Base-by-base conservation (phyloP, 148 eudicot species). In the Vaccinium myrtillus region DNA sequence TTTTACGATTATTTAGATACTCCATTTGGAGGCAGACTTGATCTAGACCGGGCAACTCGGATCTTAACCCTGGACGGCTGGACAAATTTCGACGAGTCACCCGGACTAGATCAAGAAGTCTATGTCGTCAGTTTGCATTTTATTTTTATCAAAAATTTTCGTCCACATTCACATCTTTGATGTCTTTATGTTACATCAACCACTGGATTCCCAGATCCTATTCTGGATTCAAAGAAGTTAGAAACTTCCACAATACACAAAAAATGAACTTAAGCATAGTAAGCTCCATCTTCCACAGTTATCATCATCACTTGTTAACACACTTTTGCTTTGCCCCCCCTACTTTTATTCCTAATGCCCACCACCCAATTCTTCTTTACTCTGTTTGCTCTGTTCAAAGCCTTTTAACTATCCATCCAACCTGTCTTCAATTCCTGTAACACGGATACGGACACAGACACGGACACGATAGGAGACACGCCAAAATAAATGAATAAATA, bases 301-400 rank as follows among this genome's bases (percentile, higher is more conserved):
- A 19, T 58, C 30, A 65, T 46, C 83, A 81, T 65, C 30, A 23
- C 32, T 65, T n/a, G 39, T 63, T n/a, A 63, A 63, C 25, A 43
- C 83, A 61, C 83, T 81, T 81, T 81, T 32, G 67, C 71, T 81
- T 63, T 65, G 19, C 2, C 56, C 75, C 51, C 27, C n/a, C 16
- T 8, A 43, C 30, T 63, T 81, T 43, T 81, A 23, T 18, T 23
- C 21, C 23, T 63, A 63, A 63, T 63, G 69, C 69, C 69, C 69
- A 63, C 69, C n/a, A 18, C 50, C 77, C 77, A 74, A 80, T 46
- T 63, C 83, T 81, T 43, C 83, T 81, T 48, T 81, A 63, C 83
- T 69, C 59, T 69, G 58, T 82, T 73, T 61, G 78, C 78, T 19
- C 79, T 56, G 36, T 69, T 75, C 79, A 54, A 54, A 54, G 79